phyloP scores from a whole-genome alignment of 1,284 basidiomycete species.

The Malassezia nana region DNA sequence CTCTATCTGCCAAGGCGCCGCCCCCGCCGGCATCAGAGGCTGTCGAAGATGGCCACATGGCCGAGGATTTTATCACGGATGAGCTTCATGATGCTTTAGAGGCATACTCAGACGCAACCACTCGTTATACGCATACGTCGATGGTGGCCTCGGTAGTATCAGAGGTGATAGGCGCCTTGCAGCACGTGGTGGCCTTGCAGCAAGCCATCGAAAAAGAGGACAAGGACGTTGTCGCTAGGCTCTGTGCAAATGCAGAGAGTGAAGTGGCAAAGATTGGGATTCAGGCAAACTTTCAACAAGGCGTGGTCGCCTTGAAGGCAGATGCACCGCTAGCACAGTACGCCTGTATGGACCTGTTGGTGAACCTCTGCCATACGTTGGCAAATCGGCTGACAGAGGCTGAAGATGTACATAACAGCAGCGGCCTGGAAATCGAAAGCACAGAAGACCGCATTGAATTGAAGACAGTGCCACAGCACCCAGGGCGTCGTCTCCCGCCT shows the following conservation, averaged over 20 bases:
- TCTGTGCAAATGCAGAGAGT: background rate
- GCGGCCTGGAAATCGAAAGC: background rate
- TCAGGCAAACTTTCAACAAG: background rate
- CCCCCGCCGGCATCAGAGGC: background rate
- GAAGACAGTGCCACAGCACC: background rate
- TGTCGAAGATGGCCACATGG: background rate
- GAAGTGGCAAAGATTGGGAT: background rate
- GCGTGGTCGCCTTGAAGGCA: background rate
- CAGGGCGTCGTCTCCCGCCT: background rate
- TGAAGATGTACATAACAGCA: background rate
- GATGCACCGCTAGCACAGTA: background rate
- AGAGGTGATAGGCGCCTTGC: background rate
- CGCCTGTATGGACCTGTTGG: background rate
- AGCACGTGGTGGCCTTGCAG: background rate
- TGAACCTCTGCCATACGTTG: background rate
- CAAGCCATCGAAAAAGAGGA: background rate
- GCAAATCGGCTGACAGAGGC: background rate
- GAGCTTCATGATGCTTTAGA: slow-evolving; percentile 1
- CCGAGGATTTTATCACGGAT: background rate
- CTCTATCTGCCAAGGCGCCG: background rate
- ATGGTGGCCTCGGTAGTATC: background rate
- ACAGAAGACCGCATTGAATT: background rate
- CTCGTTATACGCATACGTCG: slow-evolving; percentile 6
- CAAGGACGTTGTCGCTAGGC: background rate
- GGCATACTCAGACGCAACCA: slow-evolving; percentile 2